phyloP scores from a whole-genome alignment of 2,329 filamentous ascomycete species.

The Pseudonectria foliicola region DNA sequence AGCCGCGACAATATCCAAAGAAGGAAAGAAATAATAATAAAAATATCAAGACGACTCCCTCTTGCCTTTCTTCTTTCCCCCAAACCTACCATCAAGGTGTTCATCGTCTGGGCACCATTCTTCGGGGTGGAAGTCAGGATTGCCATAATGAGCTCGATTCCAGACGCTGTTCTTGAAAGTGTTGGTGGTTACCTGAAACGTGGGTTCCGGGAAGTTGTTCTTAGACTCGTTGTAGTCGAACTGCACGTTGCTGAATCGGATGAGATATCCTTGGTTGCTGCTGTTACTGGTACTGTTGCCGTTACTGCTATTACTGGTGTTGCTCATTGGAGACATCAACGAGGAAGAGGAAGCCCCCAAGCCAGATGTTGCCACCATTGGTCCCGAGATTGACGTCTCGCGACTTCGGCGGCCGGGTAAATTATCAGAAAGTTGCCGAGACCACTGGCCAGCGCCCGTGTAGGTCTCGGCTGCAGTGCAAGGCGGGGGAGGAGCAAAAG shows the following conservation, averaged over 20 bases:
- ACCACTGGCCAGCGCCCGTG: conserved; percentile 31
- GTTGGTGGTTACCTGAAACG: conserved; percentile 42
- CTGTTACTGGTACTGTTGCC: not conserved
- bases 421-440: conserved; percentile 24
- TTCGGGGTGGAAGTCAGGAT: conserved; percentile 45
- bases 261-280: conserved; percentile 20
- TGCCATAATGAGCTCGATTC: conserved; percentile 61
- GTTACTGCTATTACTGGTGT: too few relatives aligned
- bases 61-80: conserved; percentile 18
- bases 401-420: conserved; percentile 1
- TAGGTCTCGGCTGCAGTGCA: conserved; percentile 16
- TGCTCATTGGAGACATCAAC: conserved; percentile 4
- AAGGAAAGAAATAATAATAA: conserved; percentile 7
- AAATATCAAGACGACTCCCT: conserved; percentile 12
- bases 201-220: conserved; percentile 36
- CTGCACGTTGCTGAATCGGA: conserved; percentile 44
- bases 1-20: conserved; percentile 11
- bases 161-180: conserved; percentile 62
- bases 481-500: conserved; percentile 27
- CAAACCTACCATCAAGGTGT: conserved; percentile 21
- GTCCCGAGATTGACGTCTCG: not conserved
- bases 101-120: conserved; percentile 38
- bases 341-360: conserved; percentile 9
- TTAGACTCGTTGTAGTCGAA: conserved; percentile 43
- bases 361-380: conserved; percentile 14